A percentile compares a stretch with the other conserved stretches of the same genome.
Conservation (phyloP, 2,329 filamentous ascomycete genomes). For the Cadophora sp. region DNA sequence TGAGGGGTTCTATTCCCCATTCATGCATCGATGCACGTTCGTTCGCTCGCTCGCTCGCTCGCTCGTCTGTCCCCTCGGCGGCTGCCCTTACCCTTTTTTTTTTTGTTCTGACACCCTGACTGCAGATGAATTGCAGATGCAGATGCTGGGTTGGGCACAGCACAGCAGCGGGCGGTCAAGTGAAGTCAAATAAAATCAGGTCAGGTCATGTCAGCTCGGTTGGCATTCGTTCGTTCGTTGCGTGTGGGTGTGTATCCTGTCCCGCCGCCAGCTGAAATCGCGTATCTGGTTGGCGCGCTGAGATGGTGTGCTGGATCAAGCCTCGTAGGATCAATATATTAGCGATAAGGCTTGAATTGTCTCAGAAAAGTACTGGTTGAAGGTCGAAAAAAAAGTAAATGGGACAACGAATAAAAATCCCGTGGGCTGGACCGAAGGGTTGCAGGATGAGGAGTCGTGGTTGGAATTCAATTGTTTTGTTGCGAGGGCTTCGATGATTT, state of each 20-base stretch:
- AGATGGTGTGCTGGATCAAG: conserved; percentile 3
- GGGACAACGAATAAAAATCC: background rate
- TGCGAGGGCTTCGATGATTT: background rate
- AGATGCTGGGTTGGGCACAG: background rate
- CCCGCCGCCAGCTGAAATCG: background rate
- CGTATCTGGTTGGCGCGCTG: conserved; percentile 13
- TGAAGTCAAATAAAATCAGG: too few relatives aligned
- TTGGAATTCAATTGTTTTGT: background rate
- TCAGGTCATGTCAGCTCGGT: background rate
- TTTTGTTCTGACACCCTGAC: background rate
- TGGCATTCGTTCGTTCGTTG: too few relatives aligned
- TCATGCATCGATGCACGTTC: background rate
- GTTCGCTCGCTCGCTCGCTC: background rate
- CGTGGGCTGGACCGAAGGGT: background rate
- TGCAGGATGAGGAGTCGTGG: background rate
- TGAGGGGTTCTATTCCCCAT: background rate
- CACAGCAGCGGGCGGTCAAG: conserved; percentile 16
- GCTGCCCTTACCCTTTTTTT: too few relatives aligned
- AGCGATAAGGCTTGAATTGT: conserved; percentile 14
- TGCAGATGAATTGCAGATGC: conserved; percentile 3
- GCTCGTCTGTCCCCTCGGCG: conserved; percentile 4
- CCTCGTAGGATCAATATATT: conserved; percentile 10
- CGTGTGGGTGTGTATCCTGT: background rate
- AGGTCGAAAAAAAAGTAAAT: too few relatives aligned
- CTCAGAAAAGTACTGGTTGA: background rate